These are phyloP conservation scores for Hibiscus trionum DNA, from an alignment of 345 rosid species.

Conservation along the genomic window DNA sequence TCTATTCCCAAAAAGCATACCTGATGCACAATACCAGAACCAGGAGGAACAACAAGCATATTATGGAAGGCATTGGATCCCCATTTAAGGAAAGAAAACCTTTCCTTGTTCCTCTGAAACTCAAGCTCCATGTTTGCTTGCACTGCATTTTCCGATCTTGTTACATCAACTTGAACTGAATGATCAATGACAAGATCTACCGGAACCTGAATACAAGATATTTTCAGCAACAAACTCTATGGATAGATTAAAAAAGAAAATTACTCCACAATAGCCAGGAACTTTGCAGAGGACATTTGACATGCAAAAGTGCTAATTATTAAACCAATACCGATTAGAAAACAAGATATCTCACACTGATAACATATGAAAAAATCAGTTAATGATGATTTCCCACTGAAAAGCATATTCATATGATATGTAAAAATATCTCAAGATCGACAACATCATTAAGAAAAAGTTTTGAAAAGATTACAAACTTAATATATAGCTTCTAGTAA, in stretches of 20 bases:
- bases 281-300: not conserved
- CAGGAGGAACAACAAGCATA: slow-evolving; percentile 99
- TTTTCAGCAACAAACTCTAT: not conserved
- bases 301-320: not conserved
- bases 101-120: slow-evolving; percentile 90
- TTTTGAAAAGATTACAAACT: not conserved
- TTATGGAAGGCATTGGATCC: slow-evolving; percentile 85
- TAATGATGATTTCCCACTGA: not conserved
- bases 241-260: slow-evolving; percentile 3
- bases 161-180: slow-evolving; percentile 97
- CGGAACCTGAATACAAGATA: slow-evolving; percentile 55
- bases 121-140: slow-evolving; percentile 96
- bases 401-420: not conserved
- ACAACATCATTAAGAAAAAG: not conserved
- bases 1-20: slow-evolving; percentile 30
- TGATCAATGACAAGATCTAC: slow-evolving; percentile 99
- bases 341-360: not conserved
- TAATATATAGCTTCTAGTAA: not conserved
- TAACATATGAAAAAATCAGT: not conserved
- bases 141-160: slow-evolving; percentile 91
- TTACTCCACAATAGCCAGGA: not conserved
- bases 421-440: not conserved
- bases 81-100: slow-evolving; percentile 98
- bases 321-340: not conserved
- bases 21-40: slow-evolving; percentile 99